Conservation (phyloP, 2,329 filamentous ascomycete species). For the Fusarium buharicum region DNA sequence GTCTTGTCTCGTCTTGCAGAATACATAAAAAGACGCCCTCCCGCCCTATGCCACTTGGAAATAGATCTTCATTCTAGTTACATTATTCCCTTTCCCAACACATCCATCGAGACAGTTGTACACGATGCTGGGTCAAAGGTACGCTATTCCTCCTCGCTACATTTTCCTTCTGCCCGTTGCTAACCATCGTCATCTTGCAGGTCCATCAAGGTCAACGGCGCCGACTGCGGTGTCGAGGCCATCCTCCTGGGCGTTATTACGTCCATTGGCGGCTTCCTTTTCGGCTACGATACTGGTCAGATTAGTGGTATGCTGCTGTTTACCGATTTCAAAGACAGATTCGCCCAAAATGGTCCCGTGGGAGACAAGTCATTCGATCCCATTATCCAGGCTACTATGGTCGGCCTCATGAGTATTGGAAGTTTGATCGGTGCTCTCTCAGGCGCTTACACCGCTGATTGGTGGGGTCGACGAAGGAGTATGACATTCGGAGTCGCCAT, state of each 20-base stretch:
- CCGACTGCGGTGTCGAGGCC: constrained; percentile 54
- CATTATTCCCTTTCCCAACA: constrained; percentile 10
- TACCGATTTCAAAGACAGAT: constrained; percentile 65
- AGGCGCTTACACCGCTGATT: constrained; percentile 66
- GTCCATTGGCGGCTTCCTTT: constrained; percentile 70
- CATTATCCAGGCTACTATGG: constrained; percentile 62
- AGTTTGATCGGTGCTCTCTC: constrained; percentile 64
- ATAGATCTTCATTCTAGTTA: constrained; percentile 18
- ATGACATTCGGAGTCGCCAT: constrained; percentile 64
- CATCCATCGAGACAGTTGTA: constrained; percentile 23
- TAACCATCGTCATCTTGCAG: constrained; percentile 38
- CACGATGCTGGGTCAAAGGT: constrained; percentile 44
- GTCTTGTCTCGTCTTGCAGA: constrained; percentile 14
- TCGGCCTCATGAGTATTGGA: constrained; percentile 67
- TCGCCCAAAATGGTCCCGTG: constrained; percentile 59
- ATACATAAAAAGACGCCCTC: constrained; percentile 36
- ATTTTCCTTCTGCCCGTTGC: neutral
- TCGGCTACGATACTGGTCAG: constrained; percentile 72
- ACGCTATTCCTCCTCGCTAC: constrained; percentile 1
- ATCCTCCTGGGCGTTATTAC: constrained; percentile 61
- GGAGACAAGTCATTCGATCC: constrained; percentile 54
- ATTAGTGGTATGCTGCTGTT: constrained; percentile 64
- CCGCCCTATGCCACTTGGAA: constrained; percentile 14
- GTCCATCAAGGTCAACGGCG: constrained; percentile 56
- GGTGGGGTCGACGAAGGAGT: constrained; percentile 66